phyloP scores from a whole-genome alignment of 2,329 filamentous ascomycete genomes.

The Colletotrichum siamense region DNA sequence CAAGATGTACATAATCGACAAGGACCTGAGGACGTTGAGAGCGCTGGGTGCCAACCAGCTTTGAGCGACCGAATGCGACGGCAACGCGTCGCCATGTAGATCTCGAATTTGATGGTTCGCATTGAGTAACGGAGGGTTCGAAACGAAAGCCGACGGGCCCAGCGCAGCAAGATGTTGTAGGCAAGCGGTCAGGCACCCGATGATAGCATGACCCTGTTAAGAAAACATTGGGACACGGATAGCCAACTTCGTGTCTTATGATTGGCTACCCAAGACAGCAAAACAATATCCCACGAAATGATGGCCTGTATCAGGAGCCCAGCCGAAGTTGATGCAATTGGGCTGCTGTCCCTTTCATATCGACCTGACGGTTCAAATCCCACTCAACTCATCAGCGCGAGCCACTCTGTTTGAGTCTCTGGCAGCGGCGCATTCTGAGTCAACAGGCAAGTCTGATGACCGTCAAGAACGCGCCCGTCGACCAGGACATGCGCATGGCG shows the following conservation, averaged over 20 bases:
- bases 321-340: background rate
- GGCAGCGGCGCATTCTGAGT: background rate
- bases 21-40: background rate
- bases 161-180: background rate
- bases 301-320: constrained; percentile 10
- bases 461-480: background rate
- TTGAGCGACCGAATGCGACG: background rate
- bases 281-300: constrained; percentile 21
- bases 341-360: background rate
- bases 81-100: background rate
- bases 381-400: background rate
- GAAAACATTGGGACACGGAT: background rate
- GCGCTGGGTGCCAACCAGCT: background rate
- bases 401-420: background rate
- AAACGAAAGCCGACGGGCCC: background rate
- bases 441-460: background rate
- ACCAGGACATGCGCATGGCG: background rate
- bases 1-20: background rate
- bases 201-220: background rate
- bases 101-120: background rate
- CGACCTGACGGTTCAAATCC: background rate
- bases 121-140: background rate
- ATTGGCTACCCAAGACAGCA: background rate
- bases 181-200: background rate
- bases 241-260: background rate